Conservation (phyloP, 2,329 filamentous ascomycete genomes). For the Dryadomyces quercivorus region DNA sequence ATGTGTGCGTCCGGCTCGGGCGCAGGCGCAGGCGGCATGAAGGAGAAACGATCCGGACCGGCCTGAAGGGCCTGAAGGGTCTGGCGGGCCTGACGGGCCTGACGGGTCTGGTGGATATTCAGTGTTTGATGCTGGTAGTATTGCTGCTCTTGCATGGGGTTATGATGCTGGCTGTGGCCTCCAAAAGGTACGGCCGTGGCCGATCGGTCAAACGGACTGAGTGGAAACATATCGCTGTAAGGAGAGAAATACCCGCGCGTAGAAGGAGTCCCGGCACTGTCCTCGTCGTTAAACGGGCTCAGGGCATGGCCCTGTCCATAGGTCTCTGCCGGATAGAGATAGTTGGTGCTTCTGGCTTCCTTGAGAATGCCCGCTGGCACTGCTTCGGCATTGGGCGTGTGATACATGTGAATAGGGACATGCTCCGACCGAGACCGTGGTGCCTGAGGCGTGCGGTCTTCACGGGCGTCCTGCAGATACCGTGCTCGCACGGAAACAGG, state of each 20-base stretch:
- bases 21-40: too few relatives aligned
- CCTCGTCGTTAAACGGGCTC: background rate
- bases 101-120: background rate
- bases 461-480: background rate
- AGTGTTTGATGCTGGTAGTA: background rate
- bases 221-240: background rate
- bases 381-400: background rate
- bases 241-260: too few relatives aligned
- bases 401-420: too few relatives aligned
- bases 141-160: background rate
- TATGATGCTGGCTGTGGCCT: background rate
- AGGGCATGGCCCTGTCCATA: background rate
- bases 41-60: too few relatives aligned
- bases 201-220: constrained; percentile 1
- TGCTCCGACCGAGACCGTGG: background rate
- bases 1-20: constrained; percentile 5
- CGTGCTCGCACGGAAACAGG: background rate
- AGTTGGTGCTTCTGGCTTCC: background rate
- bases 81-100: too few relatives aligned
- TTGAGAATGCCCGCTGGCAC: background rate
- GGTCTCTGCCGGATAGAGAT: background rate
- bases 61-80: too few relatives aligned
- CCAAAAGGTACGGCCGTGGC: constrained; percentile 4
- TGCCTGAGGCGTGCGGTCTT: too few relatives aligned
- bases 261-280: too few relatives aligned